Percentiles rank a stretch among this genome's conserved stretches.
These are phyloP conservation scores for Symbiodinium natans DNA, from an alignment of 73 alveolate species.

Conservation along the genomic window DNA sequence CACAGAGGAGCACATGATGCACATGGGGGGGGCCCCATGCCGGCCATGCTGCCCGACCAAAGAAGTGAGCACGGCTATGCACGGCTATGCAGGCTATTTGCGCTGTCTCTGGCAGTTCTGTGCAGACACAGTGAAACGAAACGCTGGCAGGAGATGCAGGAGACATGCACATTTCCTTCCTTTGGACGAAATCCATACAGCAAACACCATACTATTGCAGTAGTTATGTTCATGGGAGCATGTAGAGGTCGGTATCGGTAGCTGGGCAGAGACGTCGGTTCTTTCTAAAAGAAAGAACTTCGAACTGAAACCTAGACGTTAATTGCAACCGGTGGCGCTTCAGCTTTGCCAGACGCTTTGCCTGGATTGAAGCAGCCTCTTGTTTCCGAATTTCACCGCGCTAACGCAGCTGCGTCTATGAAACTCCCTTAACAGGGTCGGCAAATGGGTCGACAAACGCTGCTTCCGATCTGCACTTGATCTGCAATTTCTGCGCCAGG, in stretches of 20 bases:
- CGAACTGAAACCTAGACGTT: background rate
- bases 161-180: background rate
- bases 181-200: too few species aligned
- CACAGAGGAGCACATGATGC: background rate
- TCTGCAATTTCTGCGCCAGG: too few species aligned
- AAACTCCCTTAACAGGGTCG: too few species aligned
- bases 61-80: too few species aligned
- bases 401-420: background rate
- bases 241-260: too few species aligned
- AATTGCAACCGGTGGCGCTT: background rate
- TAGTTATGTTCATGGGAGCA: too few species aligned
- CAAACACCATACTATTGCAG: too few species aligned
- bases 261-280: too few species aligned
- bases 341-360: conserved; percentile 7
- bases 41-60: background rate
- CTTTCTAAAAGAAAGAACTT: too few species aligned
- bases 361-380: conserved; percentile 12
- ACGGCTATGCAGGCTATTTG: background rate
- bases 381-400: background rate
- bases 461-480: too few species aligned
- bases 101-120: background rate
- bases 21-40: background rate
- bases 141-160: background rate
- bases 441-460: background rate
- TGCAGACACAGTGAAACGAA: conserved; percentile 1